A percentile compares a stretch with the other conserved stretches of the same genome.
Evolutionary conservation across 2,329 filamentous ascomycete species (phyloP).

Genomic region (Sporothrix protearum): DNA sequence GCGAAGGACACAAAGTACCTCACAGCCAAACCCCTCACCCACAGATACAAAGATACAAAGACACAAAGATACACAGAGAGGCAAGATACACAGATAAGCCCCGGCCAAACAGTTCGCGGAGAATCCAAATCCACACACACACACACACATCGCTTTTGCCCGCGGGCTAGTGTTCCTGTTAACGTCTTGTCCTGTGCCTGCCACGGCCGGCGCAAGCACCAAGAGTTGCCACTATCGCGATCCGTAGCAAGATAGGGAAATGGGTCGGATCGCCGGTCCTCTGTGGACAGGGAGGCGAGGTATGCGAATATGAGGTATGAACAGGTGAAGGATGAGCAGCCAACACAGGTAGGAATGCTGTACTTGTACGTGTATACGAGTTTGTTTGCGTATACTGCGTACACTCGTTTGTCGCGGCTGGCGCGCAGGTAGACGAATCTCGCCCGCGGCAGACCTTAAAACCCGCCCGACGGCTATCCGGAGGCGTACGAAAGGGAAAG

Average conservation of each 20-base stretch:
- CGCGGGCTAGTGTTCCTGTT: background rate
- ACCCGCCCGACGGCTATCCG: background rate
- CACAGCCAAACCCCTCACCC: background rate
- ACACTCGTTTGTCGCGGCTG: background rate
- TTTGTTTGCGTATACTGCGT: background rate
- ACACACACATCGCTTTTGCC: constrained; percentile 10
- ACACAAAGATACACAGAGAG: no score
- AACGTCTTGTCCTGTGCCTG: background rate
- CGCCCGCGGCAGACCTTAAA: background rate
- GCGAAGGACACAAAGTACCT: constrained; percentile 3
- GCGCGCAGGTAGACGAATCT: background rate
- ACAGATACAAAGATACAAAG: background rate
- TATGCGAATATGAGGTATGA: background rate
- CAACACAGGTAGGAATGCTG: no score
- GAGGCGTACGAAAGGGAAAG: background rate
- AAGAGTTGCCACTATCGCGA: constrained; percentile 19
- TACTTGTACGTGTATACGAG: no score
- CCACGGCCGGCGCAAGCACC: background rate
- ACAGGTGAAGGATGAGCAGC: background rate
- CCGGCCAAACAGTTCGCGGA: background rate
- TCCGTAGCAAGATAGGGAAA: background rate
- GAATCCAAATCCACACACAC: constrained; percentile 9
- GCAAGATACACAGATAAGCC: background rate
- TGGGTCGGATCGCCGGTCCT: background rate
- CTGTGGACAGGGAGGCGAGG: background rate